A percentile compares a stretch with the other conserved stretches of the same genome.
Evolutionary conservation across 2,329 filamentous ascomycete genomes (phyloP).

Genomic region (Decorospora gaudefroyi): DNA sequence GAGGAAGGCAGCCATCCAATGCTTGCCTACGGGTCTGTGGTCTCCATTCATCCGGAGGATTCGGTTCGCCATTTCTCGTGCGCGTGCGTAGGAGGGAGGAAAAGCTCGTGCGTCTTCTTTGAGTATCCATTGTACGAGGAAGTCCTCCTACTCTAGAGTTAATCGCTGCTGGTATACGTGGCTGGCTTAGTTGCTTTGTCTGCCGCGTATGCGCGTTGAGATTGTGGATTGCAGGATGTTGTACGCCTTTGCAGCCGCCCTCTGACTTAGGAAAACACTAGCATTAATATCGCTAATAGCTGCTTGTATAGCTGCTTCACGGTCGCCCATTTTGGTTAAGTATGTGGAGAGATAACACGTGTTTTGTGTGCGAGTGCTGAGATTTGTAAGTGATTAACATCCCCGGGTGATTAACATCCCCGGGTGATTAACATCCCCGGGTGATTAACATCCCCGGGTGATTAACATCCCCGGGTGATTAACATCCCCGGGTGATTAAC

Average conservation of each 20-base stretch:
- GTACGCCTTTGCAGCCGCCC: slow-evolving; percentile 8
- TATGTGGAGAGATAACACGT: not conserved
- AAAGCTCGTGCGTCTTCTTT: slow-evolving; percentile 16
- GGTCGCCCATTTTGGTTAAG: not conserved
- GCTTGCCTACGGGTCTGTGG: not conserved
- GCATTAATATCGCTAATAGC: slow-evolving; percentile 1
- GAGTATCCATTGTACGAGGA: slow-evolving; percentile 14
- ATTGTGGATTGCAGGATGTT: slow-evolving; percentile 4
- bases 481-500: too few relatives aligned
- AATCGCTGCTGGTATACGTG: slow-evolving; percentile 11
- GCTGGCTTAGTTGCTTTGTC: not conserved
- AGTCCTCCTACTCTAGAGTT: slow-evolving; percentile 7
- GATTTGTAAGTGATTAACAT: not conserved
- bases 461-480: too few relatives aligned
- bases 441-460: too few relatives aligned
- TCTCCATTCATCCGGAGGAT: slow-evolving; percentile 4
- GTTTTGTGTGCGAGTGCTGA: too few relatives aligned
- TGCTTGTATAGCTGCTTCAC: not conserved
- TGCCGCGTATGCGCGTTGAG: not conserved
- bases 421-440: too few relatives aligned
- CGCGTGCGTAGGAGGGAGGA: slow-evolving; percentile 14
- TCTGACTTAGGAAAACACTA: slow-evolving; percentile 1
- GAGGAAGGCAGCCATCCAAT: too few relatives aligned
- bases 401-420: too few relatives aligned
- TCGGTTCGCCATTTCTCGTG: slow-evolving; percentile 15